phyloP scores from a whole-genome alignment of 306 rosid species.

The Parietaria judaica region DNA sequence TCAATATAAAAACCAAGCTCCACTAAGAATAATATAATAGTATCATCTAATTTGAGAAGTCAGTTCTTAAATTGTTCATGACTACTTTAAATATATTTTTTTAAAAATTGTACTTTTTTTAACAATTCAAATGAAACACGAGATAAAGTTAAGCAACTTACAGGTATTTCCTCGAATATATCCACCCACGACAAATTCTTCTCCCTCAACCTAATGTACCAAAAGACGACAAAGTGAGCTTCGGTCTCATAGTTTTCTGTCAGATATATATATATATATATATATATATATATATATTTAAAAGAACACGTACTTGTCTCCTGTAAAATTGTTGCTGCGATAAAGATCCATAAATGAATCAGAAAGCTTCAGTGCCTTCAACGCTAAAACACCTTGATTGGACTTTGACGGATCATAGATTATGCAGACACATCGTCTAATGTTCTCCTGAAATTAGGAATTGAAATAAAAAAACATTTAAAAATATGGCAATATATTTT shows the following conservation, averaged over 20 bases:
- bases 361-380: slow-evolving; percentile 88
- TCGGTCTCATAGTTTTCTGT: slow-evolving; percentile 15
- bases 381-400: slow-evolving; percentile 85
- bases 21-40: background rate
- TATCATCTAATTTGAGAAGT: too few relatives aligned
- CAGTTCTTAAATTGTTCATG: too few relatives aligned
- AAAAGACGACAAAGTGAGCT: slow-evolving; percentile 21
- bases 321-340: slow-evolving; percentile 78
- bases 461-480: background rate
- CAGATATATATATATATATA: background rate
- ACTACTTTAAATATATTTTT: too few relatives aligned
- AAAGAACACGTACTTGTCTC: slow-evolving; percentile 69
- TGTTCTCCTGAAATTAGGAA: slow-evolving; percentile 61
- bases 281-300: background rate
- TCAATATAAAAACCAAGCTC: slow-evolving; percentile 14
- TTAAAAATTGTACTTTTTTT: too few relatives aligned
- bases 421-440: slow-evolving; percentile 88
- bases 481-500: background rate
- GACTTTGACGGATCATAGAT: slow-evolving; percentile 91
- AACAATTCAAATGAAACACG: background rate
- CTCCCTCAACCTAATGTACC: slow-evolving; percentile 76
- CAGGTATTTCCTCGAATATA: slow-evolving; percentile 95
- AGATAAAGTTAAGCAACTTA: slow-evolving; percentile 30
- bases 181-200: slow-evolving; percentile 92
- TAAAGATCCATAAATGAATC: slow-evolving; percentile 93